phyloP scores from a whole-genome alignment of 352 stramenopile genomes.

The Pythium myriotylum region DNA sequence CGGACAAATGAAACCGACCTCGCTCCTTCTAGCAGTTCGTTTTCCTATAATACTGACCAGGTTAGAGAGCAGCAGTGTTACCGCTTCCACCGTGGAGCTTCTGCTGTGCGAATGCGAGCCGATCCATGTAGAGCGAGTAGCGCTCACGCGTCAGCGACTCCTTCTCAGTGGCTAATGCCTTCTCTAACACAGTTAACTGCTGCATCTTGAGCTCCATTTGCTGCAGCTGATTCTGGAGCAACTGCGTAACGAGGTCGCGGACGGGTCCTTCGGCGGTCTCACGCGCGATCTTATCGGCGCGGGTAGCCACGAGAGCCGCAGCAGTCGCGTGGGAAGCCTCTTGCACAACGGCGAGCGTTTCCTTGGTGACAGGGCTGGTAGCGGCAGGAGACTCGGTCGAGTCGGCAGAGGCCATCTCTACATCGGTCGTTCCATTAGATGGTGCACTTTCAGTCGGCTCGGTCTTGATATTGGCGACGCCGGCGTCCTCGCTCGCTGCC shows the following conservation, averaged over 20 bases:
- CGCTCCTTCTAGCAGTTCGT: constrained; percentile 5
- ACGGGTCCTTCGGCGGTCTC: constrained; percentile 46
- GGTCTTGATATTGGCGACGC: constrained; percentile 34
- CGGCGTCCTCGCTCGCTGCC: constrained; percentile 40
- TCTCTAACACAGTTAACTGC: constrained; percentile 61
- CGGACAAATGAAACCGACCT: constrained; percentile 14
- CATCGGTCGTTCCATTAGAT: constrained; percentile 27
- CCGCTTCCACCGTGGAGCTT: constrained; percentile 39
- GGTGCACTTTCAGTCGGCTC: constrained; percentile 19
- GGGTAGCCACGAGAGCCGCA: constrained; percentile 56
- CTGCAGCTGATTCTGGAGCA: constrained; percentile 69
- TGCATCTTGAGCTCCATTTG: constrained; percentile 85
- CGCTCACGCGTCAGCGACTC: constrained; percentile 64
- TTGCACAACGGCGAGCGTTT: constrained; percentile 59
- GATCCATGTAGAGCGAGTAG: constrained; percentile 77
- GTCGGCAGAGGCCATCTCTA: constrained; percentile 32
- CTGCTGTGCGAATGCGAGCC: constrained; percentile 57
- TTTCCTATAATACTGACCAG: constrained; percentile 1
- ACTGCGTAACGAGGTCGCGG: constrained; percentile 53
- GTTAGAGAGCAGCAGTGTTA: constrained; percentile 14
- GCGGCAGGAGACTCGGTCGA: background rate
- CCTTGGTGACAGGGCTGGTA: constrained; percentile 39
- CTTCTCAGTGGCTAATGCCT: constrained; percentile 51
- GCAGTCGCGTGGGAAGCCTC: constrained; percentile 67
- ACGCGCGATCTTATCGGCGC: constrained; percentile 50